phyloP scores from a whole-genome alignment of 306 rosid genomes.

The Rosa persica region DNA sequence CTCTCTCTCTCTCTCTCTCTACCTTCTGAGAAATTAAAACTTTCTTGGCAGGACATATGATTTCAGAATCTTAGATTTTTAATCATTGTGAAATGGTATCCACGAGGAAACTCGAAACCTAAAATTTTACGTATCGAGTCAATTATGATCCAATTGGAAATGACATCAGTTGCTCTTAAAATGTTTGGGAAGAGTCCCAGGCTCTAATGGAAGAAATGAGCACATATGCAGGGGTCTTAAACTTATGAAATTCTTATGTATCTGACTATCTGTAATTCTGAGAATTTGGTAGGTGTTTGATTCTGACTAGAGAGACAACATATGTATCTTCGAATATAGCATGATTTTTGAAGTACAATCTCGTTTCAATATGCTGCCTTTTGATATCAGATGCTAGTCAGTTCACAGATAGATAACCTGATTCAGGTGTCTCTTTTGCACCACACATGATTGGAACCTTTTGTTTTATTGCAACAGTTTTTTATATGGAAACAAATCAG shows the following conservation, averaged over 20 bases:
- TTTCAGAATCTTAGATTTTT: no score
- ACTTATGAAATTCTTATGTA: no score
- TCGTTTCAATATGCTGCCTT: not conserved
- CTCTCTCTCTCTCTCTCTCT: no score
- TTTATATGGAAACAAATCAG: not conserved
- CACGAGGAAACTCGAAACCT: no score
- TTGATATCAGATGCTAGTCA: not conserved
- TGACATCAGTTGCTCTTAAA: no score
- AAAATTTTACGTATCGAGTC: no score
- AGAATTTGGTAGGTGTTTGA: not conserved
- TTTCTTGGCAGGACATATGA: no score
- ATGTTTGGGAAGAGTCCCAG: no score
- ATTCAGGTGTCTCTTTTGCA: not conserved
- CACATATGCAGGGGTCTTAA: not conserved
- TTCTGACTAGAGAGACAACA: not conserved
- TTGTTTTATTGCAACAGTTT: not conserved
- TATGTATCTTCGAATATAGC: not conserved
- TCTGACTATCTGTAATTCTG: not conserved
- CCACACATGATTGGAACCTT: not conserved
- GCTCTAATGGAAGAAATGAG: not conserved
- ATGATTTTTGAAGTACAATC: not conserved
- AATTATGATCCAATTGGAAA: no score
- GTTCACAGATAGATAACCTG: not conserved
- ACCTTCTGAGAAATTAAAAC: no score
- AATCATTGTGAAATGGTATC: no score